phyloP scores from a whole-genome alignment of 2,329 filamentous ascomycete genomes.

The Gyromitra esculenta region DNA sequence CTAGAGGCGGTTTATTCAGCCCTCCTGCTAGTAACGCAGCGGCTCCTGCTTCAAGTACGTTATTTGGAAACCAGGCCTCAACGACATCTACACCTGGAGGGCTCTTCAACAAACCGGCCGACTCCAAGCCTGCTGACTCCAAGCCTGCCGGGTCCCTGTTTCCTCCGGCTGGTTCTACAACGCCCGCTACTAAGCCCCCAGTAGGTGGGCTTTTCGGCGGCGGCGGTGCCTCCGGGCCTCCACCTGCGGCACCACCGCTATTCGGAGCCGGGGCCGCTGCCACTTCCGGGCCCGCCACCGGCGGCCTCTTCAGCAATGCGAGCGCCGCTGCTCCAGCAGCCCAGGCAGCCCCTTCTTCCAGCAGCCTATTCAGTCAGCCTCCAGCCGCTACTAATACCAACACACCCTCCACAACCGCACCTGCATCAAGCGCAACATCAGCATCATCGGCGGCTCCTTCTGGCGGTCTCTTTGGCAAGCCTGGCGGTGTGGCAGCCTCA shows the following conservation, averaged over 20 bases:
- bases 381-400: conserved; percentile 40
- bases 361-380: conserved; percentile 50
- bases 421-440: conserved; percentile 55
- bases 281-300: conserved; percentile 31
- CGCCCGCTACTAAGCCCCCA: conserved; percentile 48
- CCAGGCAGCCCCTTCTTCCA: conserved; percentile 8
- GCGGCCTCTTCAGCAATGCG: conserved; percentile 34
- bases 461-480: conserved; percentile 52
- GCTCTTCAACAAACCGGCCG: conserved; percentile 56
- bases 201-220: conserved; percentile 58
- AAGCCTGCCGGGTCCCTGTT: conserved; percentile 33
- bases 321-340: conserved; percentile 23
- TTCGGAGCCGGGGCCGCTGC: conserved; percentile 35
- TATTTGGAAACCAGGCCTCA: conserved; percentile 39
- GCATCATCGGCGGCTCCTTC: conserved; percentile 30
- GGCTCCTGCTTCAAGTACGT: conserved; percentile 27
- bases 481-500: conserved; percentile 59
- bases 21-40: conserved; percentile 4
- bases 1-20: conserved; percentile 51
- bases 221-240: conserved; percentile 55
- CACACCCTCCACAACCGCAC: conserved; percentile 42
- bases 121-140: conserved; percentile 35
- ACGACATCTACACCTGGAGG: conserved; percentile 53
- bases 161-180: conserved; percentile 40
- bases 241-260: conserved; percentile 27